A percentile compares a stretch with the other conserved stretches of the same genome.
These are phyloP conservation scores for Sarocladiaceae sp. DNA, from an alignment of 2,329 filamentous ascomycete genomes.

Conservation along the genomic window DNA sequence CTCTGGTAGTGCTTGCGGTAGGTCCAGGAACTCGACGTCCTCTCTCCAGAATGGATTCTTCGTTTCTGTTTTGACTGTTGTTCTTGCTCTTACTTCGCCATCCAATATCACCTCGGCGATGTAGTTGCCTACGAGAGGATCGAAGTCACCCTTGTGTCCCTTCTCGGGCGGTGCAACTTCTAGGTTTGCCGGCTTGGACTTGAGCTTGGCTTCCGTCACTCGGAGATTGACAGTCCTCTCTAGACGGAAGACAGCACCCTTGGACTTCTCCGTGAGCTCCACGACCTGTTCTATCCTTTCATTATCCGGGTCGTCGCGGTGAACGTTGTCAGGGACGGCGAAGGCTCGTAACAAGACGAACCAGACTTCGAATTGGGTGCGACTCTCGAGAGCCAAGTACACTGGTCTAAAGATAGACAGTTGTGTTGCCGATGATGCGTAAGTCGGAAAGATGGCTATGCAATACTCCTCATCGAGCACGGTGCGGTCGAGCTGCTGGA, in stretches of 20 bases:
- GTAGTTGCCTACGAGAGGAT: constrained; percentile 61
- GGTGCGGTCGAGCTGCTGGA: constrained; percentile 85
- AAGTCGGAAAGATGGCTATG: constrained; percentile 92
- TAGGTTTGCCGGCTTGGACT: constrained; percentile 25
- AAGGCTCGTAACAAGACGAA: constrained; percentile 89
- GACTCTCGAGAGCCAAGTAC: constrained; percentile 80
- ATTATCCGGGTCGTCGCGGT: constrained; percentile 42
- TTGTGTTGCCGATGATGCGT: constrained; percentile 69
- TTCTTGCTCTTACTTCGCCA: constrained; percentile 72
- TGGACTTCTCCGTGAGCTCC: constrained; percentile 33
- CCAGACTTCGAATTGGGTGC: constrained; percentile 96
- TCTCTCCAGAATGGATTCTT: constrained; percentile 80
- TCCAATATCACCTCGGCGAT: constrained; percentile 77
- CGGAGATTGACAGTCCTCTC: constrained; percentile 57
- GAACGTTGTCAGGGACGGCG: constrained; percentile 87
- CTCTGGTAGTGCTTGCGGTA: constrained; percentile 65
- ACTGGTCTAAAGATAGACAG: constrained; percentile 80
- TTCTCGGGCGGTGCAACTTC: constrained; percentile 14
- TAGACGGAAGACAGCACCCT: constrained; percentile 53
- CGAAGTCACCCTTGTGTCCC: constrained; percentile 24
- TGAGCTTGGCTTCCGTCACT: constrained; percentile 60
- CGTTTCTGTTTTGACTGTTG: constrained; percentile 65
- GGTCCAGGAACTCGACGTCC: constrained; percentile 71
- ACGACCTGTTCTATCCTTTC: constrained; percentile 30
- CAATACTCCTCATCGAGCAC: constrained; percentile 92